These are phyloP conservation scores for Boletellus emodensis DNA, from an alignment of 768 basidiomycete genomes.

Conservation along the genomic window DNA sequence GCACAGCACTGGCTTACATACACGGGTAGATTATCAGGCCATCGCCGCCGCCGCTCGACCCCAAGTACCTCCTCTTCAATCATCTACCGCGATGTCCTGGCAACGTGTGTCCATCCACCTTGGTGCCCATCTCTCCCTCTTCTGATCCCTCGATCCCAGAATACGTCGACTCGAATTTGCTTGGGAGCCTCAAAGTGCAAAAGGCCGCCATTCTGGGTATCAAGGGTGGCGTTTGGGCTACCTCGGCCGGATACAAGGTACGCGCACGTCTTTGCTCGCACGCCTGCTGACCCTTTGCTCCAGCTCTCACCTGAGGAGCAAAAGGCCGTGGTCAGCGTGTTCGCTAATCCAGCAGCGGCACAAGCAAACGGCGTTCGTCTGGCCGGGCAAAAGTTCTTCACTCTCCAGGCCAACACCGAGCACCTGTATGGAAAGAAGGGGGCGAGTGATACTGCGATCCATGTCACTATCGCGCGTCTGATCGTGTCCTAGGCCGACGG, in stretches of 20 bases:
- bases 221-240: conserved; percentile 30
- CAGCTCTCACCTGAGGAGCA: conserved; percentile 23
- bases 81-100: conserved; percentile 56
- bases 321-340: conserved; percentile 35
- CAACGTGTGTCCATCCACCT: conserved; percentile 51
- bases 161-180: conserved; percentile 78
- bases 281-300: neutral
- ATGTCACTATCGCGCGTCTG: neutral
- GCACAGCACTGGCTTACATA: conserved; percentile 28
- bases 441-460: conserved; percentile 41
- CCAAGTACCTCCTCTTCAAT: conserved; percentile 2
- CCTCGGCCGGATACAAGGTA: conserved; percentile 20
- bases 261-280: neutral
- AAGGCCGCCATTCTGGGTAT: conserved; percentile 55
- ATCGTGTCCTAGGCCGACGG: conserved; percentile 59
- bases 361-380: conserved; percentile 62
- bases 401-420: conserved; percentile 43
- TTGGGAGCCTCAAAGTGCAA: conserved; percentile 65
- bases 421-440: conserved; percentile 74
- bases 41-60: conserved; percentile 21
- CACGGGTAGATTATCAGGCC: conserved; percentile 27
- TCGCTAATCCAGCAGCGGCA: conserved; percentile 36
- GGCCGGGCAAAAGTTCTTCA: conserved; percentile 72
- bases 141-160: conserved; percentile 48
- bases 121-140: neutral